phyloP scores from a whole-genome alignment of 73 alveolate genomes.

The Loxodes magnus region DNA sequence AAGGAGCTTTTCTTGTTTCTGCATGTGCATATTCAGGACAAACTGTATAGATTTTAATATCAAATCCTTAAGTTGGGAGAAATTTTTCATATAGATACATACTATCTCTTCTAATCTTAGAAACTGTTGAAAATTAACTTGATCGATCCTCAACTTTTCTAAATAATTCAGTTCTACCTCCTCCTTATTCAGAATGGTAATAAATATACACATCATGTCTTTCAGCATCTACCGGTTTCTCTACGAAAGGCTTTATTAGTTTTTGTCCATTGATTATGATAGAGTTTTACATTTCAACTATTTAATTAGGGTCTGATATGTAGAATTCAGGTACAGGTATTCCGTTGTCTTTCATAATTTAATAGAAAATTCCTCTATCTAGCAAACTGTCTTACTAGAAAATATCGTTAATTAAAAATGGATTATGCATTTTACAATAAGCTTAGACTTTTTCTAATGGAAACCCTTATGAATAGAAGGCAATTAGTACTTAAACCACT shows the following conservation, averaged over 20 bases:
- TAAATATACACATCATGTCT: conserved; percentile 85
- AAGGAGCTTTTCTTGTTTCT: too few relatives aligned
- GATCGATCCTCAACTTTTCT: conserved; percentile 86
- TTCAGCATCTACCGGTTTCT: conserved; percentile 93
- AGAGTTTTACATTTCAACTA: conserved; percentile 26
- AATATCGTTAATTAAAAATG: conserved; percentile 76
- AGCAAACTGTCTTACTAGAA: conserved; percentile 64
- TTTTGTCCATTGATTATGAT: conserved; percentile 24
- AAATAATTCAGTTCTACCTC: conserved; percentile 83
- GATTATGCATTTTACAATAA: conserved; percentile 65
- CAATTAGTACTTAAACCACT: too few relatives aligned
- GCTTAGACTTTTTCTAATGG: conserved; percentile 72
- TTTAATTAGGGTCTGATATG: too few relatives aligned
- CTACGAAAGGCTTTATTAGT: conserved; percentile 86
- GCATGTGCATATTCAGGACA: conserved; percentile 94
- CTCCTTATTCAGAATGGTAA: conserved; percentile 79
- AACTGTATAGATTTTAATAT: too few relatives aligned
- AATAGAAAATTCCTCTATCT: conserved; percentile 75
- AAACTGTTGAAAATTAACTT: too few relatives aligned
- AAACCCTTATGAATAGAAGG: conserved; percentile 76
- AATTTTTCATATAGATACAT: too few relatives aligned
- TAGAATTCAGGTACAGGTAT: conserved; percentile 21
- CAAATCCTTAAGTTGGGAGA: conserved; percentile 81
- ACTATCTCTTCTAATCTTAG: too few relatives aligned
- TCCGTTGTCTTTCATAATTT: conserved; percentile 12